Conservation (phyloP, 1,139 yeast genomes). For the Pichia sp. region DNA sequence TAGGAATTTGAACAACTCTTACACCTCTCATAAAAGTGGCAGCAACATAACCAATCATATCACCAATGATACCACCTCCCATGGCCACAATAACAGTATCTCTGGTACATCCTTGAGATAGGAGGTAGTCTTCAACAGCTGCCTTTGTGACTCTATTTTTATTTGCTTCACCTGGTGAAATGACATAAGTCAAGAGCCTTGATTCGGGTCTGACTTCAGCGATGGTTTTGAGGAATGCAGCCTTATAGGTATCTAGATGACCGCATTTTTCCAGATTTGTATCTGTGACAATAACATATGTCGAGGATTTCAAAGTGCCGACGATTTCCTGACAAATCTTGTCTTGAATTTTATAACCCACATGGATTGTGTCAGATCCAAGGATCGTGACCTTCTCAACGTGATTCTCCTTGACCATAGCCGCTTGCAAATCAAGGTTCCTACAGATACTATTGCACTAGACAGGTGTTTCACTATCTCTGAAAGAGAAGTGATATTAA, state of each 20-base stretch:
- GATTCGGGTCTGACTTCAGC: slow-evolving; percentile 36
- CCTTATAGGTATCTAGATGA: slow-evolving; percentile 44
- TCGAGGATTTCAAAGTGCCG: slow-evolving; percentile 65
- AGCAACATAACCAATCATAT: slow-evolving; percentile 98
- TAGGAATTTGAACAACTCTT: slow-evolving; percentile 88
- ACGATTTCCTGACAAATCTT: slow-evolving; percentile 74
- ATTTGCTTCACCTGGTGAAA: slow-evolving; percentile 91
- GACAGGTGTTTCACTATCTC: not conserved
- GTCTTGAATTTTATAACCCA: slow-evolving; percentile 77
- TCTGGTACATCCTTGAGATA: slow-evolving; percentile 87
- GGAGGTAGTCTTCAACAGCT: slow-evolving; percentile 83
- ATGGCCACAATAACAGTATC: slow-evolving; percentile 93
- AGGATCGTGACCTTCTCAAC: slow-evolving; percentile 61
- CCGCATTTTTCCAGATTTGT: slow-evolving; percentile 68
- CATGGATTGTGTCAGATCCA: slow-evolving; percentile 82
- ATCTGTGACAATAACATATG: slow-evolving; percentile 89
- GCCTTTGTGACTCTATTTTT: slow-evolving; percentile 89
- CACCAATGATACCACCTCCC: slow-evolving; percentile 99
- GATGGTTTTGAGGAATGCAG: slow-evolving; percentile 37
- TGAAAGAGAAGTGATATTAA: too few relatives aligned
- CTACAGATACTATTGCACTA: not conserved
- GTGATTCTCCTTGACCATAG: slow-evolving; percentile 14
- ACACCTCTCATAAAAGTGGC: slow-evolving; percentile 99
- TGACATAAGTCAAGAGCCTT: slow-evolving; percentile 66
- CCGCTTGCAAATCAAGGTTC: not conserved